Evolutionary conservation across 148 eudicot species (phyloP), one percentile per base, ranked within the genome.

Genomic region (Silene uniflora): DNA sequence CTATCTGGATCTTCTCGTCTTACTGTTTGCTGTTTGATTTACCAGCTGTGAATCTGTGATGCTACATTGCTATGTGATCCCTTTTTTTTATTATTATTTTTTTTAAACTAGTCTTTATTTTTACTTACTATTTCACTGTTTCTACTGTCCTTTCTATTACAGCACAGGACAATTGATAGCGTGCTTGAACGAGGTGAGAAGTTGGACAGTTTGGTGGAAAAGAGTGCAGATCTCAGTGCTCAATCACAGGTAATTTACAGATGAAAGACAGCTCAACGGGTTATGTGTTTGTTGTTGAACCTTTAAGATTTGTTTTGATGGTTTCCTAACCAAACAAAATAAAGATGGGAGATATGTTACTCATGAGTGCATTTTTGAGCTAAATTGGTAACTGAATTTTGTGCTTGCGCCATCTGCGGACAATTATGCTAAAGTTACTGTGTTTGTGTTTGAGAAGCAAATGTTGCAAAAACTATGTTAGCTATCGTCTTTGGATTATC

Each of bases 81-180:
- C 35, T 32, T 32, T 67, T 6, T 13, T 17, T 25, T 63, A n/a
- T n/a, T n/a, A n/a, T n/a, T n/a, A n/a, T 24, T 25, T 35, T 17
- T 0, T 74, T 73, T 52, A 46, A 25, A 44, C 47, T 6, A 3
- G 18, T 25, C 66, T 6, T 39, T 19, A 8, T 19, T 49, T 76
- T 76, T 54, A 1, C 4, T 19, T 16, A 52, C 12, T 21, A 59
- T 24, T 25, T 19, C 35, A 46, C 16, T 17, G 27, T 10, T n/a
- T n/a, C n/a, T 42, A 32, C 4, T 44, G 22, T 59, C 56, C 24
- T 77, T 55, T 46, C 29, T 68, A 21, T 35, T 46, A 42, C 88
- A 93, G 98, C 98, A 89, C 69, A 93, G 87, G 80, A 93, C 98
- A 25, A 93, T 93, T 62, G 98, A 93, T 67, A 89, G 98, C 71